Evolutionary conservation across 2,329 filamentous ascomycete species (phyloP).

Genomic region (Fusarium penzigii): DNA sequence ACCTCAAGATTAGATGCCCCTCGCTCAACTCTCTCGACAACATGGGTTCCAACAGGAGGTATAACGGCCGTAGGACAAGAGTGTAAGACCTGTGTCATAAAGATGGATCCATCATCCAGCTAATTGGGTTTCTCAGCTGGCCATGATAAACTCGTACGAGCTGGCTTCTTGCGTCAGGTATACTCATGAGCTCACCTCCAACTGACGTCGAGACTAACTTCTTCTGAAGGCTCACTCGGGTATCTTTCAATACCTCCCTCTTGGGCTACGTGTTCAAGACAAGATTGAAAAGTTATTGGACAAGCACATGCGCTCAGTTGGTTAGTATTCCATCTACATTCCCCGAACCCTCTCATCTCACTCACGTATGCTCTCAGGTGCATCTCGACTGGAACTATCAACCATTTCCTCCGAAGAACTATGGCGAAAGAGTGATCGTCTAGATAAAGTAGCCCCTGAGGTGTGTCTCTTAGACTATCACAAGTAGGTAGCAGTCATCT

Average conservation of each 20-base stretch:
- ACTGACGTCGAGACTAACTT: constrained; percentile 3
- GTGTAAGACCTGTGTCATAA: constrained; percentile 37
- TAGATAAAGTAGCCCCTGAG: constrained; percentile 73
- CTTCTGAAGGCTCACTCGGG: constrained; percentile 72
- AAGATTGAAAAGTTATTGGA: constrained; percentile 87
- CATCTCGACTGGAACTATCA: constrained; percentile 80
- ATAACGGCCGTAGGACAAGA: constrained; percentile 59
- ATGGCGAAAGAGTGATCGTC: constrained; percentile 81
- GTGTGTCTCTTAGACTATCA: constrained; percentile 41
- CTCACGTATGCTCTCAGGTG: constrained; percentile 47
- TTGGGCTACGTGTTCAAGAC: constrained; percentile 83
- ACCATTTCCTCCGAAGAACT: constrained; percentile 82
- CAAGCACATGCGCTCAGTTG: constrained; percentile 79
- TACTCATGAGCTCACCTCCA: constrained; percentile 18
- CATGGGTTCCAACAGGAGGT: constrained; percentile 79
- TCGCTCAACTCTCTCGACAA: constrained; percentile 59
- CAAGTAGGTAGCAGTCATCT: constrained; percentile 22
- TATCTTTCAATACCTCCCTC: constrained; percentile 86
- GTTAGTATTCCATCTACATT: constrained; percentile 40
- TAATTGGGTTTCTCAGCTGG: constrained; percentile 49
- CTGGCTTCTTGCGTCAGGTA: constrained; percentile 74
- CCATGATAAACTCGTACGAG: constrained; percentile 67
- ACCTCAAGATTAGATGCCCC: constrained; percentile 35
- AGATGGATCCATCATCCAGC: neutral
- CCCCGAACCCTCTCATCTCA: too few species aligned